These are phyloP conservation scores for Cryphonectria radicalis DNA, from an alignment of 2,329 filamentous ascomycete species.

Conservation along the genomic window DNA sequence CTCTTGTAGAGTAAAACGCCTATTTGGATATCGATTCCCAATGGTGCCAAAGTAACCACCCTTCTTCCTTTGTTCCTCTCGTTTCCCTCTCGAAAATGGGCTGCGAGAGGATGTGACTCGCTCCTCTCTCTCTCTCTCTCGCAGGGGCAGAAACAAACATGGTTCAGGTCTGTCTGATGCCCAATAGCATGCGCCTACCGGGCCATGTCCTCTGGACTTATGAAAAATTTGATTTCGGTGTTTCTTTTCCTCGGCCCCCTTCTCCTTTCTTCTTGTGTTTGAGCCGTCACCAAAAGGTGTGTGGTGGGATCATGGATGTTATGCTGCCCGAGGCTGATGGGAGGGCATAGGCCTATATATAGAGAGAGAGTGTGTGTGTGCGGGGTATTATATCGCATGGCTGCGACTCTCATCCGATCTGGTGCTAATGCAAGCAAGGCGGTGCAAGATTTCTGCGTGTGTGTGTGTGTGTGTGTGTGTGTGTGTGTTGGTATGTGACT, in stretches of 20 bases:
- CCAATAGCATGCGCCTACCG: background rate
- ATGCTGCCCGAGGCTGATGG: background rate
- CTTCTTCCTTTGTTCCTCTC: background rate
- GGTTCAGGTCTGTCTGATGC: background rate
- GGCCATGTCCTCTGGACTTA: background rate
- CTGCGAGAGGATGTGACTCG: background rate
- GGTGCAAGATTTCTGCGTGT: background rate
- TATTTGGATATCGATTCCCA: constrained; percentile 4
- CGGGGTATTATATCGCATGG: background rate
- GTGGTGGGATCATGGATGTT: background rate
- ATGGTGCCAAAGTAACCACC: constrained; percentile 1
- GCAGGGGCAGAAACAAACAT: background rate
- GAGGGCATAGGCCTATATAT: background rate
- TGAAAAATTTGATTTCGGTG: background rate
- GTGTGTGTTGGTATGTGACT: background rate
- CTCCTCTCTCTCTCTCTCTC: background rate
- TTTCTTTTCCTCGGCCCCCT: background rate
- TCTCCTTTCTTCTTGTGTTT: background rate
- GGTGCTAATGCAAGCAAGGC: background rate
- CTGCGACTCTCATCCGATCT: background rate
- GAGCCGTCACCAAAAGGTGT: background rate
- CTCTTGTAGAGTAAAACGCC: constrained; percentile 2
- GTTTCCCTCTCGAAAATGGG: background rate
- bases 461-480: background rate
- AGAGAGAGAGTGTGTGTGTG: background rate